Conservation (phyloP, 2,329 filamentous ascomycete species). For the Alternaria sp. region DNA sequence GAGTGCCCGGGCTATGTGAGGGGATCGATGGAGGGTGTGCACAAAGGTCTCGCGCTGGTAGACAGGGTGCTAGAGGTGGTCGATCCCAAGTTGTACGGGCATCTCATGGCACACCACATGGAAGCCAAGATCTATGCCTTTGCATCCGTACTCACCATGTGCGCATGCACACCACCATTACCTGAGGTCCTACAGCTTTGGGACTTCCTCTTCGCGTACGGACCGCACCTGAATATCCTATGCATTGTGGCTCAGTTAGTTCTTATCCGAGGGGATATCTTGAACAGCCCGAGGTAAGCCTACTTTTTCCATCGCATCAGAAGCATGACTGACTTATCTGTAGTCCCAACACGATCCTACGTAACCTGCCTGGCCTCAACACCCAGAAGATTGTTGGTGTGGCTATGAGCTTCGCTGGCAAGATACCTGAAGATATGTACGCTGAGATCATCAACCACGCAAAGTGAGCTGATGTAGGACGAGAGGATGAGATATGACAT, state of each 20-base stretch:
- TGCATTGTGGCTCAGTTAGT: slow-evolving; percentile 97
- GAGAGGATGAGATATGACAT: neutral
- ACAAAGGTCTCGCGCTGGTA: slow-evolving; percentile 87
- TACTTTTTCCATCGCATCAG: neutral
- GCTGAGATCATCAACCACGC: slow-evolving; percentile 89
- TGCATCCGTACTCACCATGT: slow-evolving; percentile 90
- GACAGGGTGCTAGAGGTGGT: slow-evolving; percentile 92
- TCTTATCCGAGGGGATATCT: slow-evolving; percentile 82
- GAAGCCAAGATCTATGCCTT: slow-evolving; percentile 97
- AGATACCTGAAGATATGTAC: slow-evolving; percentile 90
- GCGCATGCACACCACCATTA: slow-evolving; percentile 92
- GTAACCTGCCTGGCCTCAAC: slow-evolving; percentile 84
- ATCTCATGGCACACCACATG: slow-evolving; percentile 85
- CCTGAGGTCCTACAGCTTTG: slow-evolving; percentile 92
- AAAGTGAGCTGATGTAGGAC: slow-evolving; percentile 59
- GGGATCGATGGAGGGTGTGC: slow-evolving; percentile 96
- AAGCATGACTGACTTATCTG: slow-evolving; percentile 28
- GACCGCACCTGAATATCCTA: slow-evolving; percentile 90
- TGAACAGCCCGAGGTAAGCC: slow-evolving; percentile 81
- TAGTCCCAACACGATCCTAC: slow-evolving; percentile 91
- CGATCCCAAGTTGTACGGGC: slow-evolving; percentile 83
- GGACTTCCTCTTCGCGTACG: slow-evolving; percentile 98
- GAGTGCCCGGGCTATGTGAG: slow-evolving; percentile 95
- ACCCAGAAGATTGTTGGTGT: slow-evolving; percentile 84
- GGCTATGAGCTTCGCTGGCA: slow-evolving; percentile 84